A percentile compares a stretch with the other conserved stretches of the same genome.
Conservation (phyloP, 2,329 filamentous ascomycete species). For the Didymella pinodella region DNA sequence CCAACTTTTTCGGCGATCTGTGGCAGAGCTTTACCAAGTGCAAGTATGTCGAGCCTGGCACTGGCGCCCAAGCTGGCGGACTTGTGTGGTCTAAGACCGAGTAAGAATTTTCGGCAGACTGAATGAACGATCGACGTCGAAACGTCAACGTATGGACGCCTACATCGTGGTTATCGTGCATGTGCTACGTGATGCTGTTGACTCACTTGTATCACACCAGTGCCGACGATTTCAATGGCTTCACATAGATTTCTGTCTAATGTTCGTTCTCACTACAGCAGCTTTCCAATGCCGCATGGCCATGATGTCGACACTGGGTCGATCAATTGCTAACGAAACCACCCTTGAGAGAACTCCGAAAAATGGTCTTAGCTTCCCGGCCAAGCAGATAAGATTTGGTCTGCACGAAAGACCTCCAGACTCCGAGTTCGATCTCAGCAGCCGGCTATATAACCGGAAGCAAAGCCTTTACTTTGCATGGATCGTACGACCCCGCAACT, state of each 20-base stretch:
- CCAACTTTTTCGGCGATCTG: conserved; percentile 31
- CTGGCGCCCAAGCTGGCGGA: conserved; percentile 25
- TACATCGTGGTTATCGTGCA: background rate
- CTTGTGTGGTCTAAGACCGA: conserved; percentile 26
- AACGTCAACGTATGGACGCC: background rate
- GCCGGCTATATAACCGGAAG: no score
- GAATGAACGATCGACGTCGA: background rate
- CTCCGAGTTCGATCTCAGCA: no score
- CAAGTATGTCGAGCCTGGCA: conserved; percentile 35
- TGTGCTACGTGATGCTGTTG: background rate
- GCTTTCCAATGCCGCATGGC: no score
- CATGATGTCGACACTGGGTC: background rate
- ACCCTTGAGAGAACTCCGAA: background rate
- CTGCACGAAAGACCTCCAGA: background rate
- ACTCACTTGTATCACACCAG: background rate
- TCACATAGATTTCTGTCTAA: background rate
- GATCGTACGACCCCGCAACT: no score
- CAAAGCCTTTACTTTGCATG: no score
- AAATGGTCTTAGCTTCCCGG: background rate
- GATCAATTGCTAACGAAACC: background rate
- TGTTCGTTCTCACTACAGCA: background rate
- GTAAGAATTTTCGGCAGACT: conserved; percentile 4
- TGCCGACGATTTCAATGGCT: background rate
- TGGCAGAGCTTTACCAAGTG: conserved; percentile 36
- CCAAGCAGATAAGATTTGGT: background rate